These are phyloP conservation scores for Ascochyta lentis DNA, from an alignment of 2,329 filamentous ascomycete genomes.

Conservation along the genomic window DNA sequence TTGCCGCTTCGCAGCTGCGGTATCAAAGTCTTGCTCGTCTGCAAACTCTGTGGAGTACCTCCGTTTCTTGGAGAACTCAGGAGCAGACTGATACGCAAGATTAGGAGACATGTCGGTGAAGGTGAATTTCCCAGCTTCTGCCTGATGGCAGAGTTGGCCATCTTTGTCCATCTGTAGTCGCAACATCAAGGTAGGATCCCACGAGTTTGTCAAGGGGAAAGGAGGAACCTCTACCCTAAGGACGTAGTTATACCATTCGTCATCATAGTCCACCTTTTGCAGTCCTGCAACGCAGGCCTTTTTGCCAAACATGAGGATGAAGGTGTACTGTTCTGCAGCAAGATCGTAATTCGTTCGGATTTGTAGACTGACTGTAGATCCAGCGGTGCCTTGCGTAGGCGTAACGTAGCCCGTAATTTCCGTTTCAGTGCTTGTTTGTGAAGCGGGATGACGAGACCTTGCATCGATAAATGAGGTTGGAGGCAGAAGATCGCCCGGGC, in stretches of 20 bases:
- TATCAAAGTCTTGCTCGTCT: conserved; percentile 39
- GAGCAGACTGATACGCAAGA: conserved; percentile 39
- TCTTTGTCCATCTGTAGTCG: conserved; percentile 66
- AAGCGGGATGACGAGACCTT: conserved; percentile 60
- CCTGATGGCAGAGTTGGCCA: conserved; percentile 57
- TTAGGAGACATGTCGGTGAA: conserved; percentile 59
- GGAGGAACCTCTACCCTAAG: conserved; percentile 76
- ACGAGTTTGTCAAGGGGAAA: conserved; percentile 63
- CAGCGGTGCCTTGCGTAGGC: conserved; percentile 71
- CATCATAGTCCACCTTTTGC: conserved; percentile 64
- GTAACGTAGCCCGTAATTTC: conserved; percentile 68
- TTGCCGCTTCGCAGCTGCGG: conserved; percentile 45
- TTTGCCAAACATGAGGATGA: conserved; percentile 81
- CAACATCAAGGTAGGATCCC: conserved; percentile 64
- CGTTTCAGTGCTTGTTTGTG: conserved; percentile 56
- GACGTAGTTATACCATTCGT: conserved; percentile 71
- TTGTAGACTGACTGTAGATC: conserved; percentile 75
- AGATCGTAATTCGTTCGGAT: conserved; percentile 79
- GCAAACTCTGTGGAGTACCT: conserved; percentile 42
- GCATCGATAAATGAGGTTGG: conserved; percentile 64
- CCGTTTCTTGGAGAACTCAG: conserved; percentile 40
- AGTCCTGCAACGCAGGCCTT: conserved; percentile 73
- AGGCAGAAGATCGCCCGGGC: conserved; percentile 48
- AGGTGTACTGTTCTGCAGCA: conserved; percentile 59
- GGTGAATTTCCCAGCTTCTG: conserved; percentile 67